Base-by-base conservation (phyloP, 2,329 filamentous ascomycete species). In the Ophiobolus disseminans region DNA sequence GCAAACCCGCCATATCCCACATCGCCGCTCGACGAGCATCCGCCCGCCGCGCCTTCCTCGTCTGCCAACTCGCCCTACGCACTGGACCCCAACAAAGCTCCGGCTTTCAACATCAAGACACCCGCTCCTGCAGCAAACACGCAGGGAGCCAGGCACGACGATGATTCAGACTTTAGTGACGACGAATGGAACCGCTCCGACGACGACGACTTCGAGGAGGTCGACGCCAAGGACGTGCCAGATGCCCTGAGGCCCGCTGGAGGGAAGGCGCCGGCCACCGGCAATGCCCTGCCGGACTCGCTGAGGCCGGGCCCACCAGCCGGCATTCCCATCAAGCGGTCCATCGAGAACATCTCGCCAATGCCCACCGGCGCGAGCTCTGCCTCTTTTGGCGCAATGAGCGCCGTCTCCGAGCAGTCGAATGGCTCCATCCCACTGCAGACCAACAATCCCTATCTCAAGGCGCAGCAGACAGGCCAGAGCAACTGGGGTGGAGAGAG, bases 1-100 rank as follows among this genome's bases (percentile, higher is more conserved):
- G 66, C 74, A 5, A 73, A 74, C 16, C 76, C 75, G 19, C 77
- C 77, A 2, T 79, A 80, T 45, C 77, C 78, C 11, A 72, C 70
- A 2, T 73, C 74, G 0, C 76, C 78, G 2, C 67, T 66, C 28
- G 58, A 68, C 32, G 68, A 66, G 55, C 65, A 50, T 22, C 61
- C 57, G 10, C 66, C 63, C 22, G 47, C 52, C 17, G 43, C 70
- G 6, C 62, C 67, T 37, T 31, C 58, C 1, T 35, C 60, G 14
- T 50, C 63, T 26, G 45, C 47, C 31, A 50, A 45, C 13, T 49
- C 57, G 13, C 61, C 64, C 32, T 62, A 74, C 53, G 67, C 69
- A n/a, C 65, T 68, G 5, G 65, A 73, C 47, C 58, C 72, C 39
- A 60, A 57, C 54, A 58, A 46, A 20, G 73, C 69, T 8, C 74